phyloP scores from a whole-genome alignment of 371 early-diverging fungal species.

The Mucor velutinosus region DNA sequence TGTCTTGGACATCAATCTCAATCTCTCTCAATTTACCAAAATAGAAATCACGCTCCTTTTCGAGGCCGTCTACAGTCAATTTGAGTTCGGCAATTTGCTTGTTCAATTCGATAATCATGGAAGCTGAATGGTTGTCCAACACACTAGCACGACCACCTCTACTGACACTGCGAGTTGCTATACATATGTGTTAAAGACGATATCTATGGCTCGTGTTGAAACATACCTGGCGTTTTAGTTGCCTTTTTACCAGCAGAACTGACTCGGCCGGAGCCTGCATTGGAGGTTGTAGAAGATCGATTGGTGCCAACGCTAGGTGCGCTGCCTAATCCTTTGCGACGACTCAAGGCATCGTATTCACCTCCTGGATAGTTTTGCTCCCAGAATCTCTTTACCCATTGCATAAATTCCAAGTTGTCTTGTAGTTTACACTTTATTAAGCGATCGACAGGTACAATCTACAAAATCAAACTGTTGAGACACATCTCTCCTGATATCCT shows the following conservation, averaged over 20 bases:
- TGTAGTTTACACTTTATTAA: constrained; percentile 93
- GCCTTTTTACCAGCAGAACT: constrained; percentile 16
- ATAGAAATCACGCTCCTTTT: constrained; percentile 96
- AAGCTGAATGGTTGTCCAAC: constrained; percentile 42
- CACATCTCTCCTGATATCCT: neutral
- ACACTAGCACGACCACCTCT: constrained; percentile 37
- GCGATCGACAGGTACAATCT: constrained; percentile 83
- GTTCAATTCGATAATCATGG: constrained; percentile 66
- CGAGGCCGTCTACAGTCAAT: constrained; percentile 83
- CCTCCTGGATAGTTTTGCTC: constrained; percentile 83
- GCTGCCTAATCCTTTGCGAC: constrained; percentile 64
- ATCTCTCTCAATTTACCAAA: constrained; percentile 91
- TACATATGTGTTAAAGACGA: neutral
- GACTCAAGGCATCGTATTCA: constrained; percentile 79
- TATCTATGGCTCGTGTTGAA: neutral
- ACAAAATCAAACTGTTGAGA: neutral
- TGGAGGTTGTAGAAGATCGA: constrained; percentile 14
- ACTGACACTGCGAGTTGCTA: constrained; percentile 27
- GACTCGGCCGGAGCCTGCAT: constrained; percentile 11
- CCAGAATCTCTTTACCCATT: constrained; percentile 93
- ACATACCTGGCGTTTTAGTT: constrained; percentile 16
- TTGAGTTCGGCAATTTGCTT: constrained; percentile 80
- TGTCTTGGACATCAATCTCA: constrained; percentile 86
- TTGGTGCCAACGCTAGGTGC: constrained; percentile 11
- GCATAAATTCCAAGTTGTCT: constrained; percentile 96